These are phyloP conservation scores for Talaromyces sp. DNA, from an alignment of 2,329 filamentous ascomycete genomes.

Conservation along the genomic window DNA sequence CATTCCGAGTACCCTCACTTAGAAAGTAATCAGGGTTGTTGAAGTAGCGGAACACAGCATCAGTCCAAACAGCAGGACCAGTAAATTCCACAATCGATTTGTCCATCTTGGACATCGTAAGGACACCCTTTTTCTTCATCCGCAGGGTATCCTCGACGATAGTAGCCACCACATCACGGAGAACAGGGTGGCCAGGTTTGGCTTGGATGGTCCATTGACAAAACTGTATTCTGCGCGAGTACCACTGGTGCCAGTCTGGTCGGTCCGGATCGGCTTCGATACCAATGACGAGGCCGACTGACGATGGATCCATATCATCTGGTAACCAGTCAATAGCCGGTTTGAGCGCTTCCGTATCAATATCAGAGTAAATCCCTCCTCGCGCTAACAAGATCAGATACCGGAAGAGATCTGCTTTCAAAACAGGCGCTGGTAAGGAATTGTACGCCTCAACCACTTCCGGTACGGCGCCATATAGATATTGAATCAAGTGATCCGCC, in stretches of 20 bases:
- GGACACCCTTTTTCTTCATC: constrained; percentile 64
- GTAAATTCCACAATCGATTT: constrained; percentile 90
- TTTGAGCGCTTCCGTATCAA: constrained; percentile 83
- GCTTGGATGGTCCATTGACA: constrained; percentile 99
- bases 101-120: constrained; percentile 60
- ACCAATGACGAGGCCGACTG: constrained; percentile 82
- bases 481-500: constrained; percentile 72
- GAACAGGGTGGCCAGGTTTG: constrained; percentile 88
- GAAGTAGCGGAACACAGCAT: constrained; percentile 86
- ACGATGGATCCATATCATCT: constrained; percentile 67
- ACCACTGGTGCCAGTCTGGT: constrained; percentile 91
- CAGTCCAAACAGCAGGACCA: constrained; percentile 91
- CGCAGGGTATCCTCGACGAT: constrained; percentile 79
- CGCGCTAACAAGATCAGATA: constrained; percentile 73
- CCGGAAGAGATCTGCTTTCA: constrained; percentile 76
- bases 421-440: constrained; percentile 67
- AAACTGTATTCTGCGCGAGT: constrained; percentile 92
- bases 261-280: constrained; percentile 96
- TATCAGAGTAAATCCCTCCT: constrained; percentile 83
- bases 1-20: constrained; percentile 60
- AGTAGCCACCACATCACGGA: constrained; percentile 80
- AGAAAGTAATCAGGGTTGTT: constrained; percentile 81
- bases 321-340: constrained; percentile 88
- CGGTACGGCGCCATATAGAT: constrained; percentile 80
- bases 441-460: constrained; percentile 75